These are phyloP conservation scores for Jamesozyma spencerorum DNA, from an alignment of 805 yeast genomes.

Conservation along the genomic window DNA sequence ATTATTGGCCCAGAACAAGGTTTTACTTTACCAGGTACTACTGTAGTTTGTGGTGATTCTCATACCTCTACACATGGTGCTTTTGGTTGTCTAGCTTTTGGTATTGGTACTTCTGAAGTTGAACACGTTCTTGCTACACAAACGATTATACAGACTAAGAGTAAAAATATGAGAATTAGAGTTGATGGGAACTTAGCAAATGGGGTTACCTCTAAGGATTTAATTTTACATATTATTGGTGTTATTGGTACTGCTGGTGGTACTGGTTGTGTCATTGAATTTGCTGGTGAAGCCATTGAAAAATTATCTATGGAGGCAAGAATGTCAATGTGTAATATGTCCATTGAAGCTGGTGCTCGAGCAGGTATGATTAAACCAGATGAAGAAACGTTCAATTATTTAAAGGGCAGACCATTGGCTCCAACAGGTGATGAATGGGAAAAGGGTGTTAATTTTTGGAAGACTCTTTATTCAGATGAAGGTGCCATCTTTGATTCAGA, in stretches of 20 bases:
- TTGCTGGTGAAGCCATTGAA: slow-evolving; percentile 91
- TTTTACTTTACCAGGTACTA: slow-evolving; percentile 95
- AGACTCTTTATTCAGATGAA: slow-evolving; percentile 73
- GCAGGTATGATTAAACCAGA: slow-evolving; percentile 99
- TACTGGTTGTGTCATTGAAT: slow-evolving; percentile 93
- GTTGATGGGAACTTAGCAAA: slow-evolving; percentile 76
- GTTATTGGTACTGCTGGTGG: slow-evolving; percentile 99
- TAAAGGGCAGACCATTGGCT: slow-evolving; percentile 89
- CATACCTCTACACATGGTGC: slow-evolving; percentile 99
- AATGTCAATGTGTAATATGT: slow-evolving; percentile 99
- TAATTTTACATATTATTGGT: slow-evolving; percentile 89
- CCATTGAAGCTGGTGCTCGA: slow-evolving; percentile 98
- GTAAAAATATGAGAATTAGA: slow-evolving; percentile 87
- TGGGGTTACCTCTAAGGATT: slow-evolving; percentile 94
- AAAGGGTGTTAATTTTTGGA: slow-evolving; percentile 88
- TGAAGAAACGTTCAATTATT: slow-evolving; percentile 74
- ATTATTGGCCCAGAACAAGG: slow-evolving; percentile 99
- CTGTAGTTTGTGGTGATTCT: slow-evolving; percentile 98
- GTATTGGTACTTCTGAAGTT: slow-evolving; percentile 98
- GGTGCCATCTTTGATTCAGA: slow-evolving; percentile 86
- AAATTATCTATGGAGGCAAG: slow-evolving; percentile 91
- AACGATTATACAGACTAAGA: slow-evolving; percentile 86
- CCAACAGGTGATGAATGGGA: slow-evolving; percentile 94
- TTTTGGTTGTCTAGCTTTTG: slow-evolving; percentile 93
- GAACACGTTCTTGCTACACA: slow-evolving; percentile 98